These are phyloP conservation scores for Scutellaria baicalensis DNA, from an alignment of 257 asterid genomes.

Conservation along the genomic window DNA sequence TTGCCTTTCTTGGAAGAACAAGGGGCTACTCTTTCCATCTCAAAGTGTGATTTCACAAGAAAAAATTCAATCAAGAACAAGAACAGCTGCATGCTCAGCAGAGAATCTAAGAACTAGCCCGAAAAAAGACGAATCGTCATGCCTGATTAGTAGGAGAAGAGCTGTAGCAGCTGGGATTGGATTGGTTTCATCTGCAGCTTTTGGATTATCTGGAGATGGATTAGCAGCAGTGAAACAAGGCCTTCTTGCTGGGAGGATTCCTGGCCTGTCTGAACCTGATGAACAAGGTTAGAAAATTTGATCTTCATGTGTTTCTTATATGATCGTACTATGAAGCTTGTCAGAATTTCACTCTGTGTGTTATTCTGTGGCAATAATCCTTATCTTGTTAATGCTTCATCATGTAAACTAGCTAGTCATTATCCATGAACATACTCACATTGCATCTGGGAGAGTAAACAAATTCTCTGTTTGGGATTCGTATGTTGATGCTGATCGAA, in stretches of 20 bases:
- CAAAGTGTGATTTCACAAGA: constrained; percentile 19
- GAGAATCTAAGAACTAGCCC: constrained; percentile 9
- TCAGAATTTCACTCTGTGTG: too few species aligned
- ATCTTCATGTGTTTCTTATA: not conserved
- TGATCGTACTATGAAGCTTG: too few species aligned
- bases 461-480: not conserved
- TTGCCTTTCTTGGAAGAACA: constrained; percentile 40
- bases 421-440: too few species aligned
- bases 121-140: constrained; percentile 13
- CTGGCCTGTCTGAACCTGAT: constrained; percentile 92
- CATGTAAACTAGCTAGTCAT: not conserved
- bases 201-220: constrained; percentile 51
- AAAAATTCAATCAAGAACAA: constrained; percentile 32
- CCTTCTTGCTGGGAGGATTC: constrained; percentile 84
- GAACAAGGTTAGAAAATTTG: constrained; percentile 53
- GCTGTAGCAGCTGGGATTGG: constrained; percentile 52
- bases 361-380: too few species aligned
- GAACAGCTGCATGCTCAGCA: constrained; percentile 18
- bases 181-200: constrained; percentile 48
- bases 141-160: constrained; percentile 40
- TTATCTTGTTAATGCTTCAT: not conserved
- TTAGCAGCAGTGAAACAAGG: constrained; percentile 84
- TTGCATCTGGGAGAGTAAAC: too few species aligned
- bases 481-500: not conserved
- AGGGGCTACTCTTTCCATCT: constrained; percentile 21